Conservation (phyloP, 208 protist genomes). For the Acanthamoeba culbertsoni region DNA sequence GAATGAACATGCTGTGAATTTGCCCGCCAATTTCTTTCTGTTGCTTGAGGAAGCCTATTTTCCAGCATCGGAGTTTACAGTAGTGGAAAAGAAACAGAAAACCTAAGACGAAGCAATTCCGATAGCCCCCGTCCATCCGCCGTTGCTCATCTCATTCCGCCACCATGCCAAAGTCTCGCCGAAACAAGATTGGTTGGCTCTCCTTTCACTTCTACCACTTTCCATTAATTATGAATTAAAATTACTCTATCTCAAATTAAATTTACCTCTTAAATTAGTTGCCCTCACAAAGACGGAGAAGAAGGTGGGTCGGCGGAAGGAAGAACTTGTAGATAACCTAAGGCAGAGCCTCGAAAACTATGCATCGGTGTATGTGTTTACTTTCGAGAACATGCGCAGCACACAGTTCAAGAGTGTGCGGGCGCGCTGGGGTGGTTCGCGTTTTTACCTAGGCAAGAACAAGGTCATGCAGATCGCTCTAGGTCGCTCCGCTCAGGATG, state of each 20-base stretch:
- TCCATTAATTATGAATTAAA: not conserved
- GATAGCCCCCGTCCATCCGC: not conserved
- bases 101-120: too few species aligned
- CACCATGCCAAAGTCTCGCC: not conserved
- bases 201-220: not conserved
- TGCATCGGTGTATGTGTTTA: slow-evolving; percentile 57
- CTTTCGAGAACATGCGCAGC: slow-evolving; percentile 74
- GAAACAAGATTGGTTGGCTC: not conserved
- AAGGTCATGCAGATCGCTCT: slow-evolving; percentile 77
- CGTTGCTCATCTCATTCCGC: too few species aligned
- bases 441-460: slow-evolving; percentile 82
- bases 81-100: too few species aligned
- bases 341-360: slow-evolving; percentile 38
- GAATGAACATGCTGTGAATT: too few species aligned
- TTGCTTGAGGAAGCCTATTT: too few species aligned
- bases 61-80: too few species aligned
- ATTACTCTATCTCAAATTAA: too few species aligned
- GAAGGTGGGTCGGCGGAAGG: slow-evolving; percentile 29
- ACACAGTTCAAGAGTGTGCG: slow-evolving; percentile 74
- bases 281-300: slow-evolving; percentile 69
- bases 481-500: slow-evolving; percentile 65
- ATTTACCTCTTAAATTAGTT: too few species aligned
- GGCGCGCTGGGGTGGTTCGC: slow-evolving; percentile 58
- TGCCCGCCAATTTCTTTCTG: too few species aligned
- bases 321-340: slow-evolving; percentile 55